These are phyloP conservation scores for Colletotrichum phormii DNA, from an alignment of 2,329 filamentous ascomycete genomes.

Conservation along the genomic window DNA sequence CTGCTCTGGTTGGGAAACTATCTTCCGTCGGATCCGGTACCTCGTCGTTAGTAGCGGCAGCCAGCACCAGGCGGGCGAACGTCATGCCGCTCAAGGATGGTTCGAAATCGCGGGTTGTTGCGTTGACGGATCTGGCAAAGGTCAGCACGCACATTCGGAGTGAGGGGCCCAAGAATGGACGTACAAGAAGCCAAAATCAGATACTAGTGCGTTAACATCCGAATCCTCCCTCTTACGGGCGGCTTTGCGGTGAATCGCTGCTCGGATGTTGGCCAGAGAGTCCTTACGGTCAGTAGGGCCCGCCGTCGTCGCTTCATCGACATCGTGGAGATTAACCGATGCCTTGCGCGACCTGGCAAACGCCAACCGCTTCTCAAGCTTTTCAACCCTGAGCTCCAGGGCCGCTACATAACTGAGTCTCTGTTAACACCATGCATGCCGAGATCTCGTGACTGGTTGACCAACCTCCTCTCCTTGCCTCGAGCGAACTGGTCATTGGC, in stretches of 20 bases:
- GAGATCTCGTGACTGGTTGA: conserved; percentile 1
- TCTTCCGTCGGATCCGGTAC: conserved; percentile 72
- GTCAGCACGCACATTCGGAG: not conserved
- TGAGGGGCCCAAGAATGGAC: conserved; percentile 43
- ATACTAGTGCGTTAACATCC: conserved; percentile 91
- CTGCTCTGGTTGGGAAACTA: conserved; percentile 77
- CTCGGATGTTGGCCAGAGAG: conserved; percentile 70
- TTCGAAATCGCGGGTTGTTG: conserved; percentile 93
- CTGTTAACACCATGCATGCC: conserved; percentile 35
- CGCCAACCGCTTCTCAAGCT: conserved; percentile 81
- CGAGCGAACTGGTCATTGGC: conserved; percentile 96
- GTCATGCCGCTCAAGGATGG: conserved; percentile 90
- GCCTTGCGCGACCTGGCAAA: conserved; percentile 78
- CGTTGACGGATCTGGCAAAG: conserved; percentile 82
- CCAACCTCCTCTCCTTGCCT: conserved; percentile 89
- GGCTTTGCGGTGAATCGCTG: conserved; percentile 73
- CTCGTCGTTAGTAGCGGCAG: conserved; percentile 81
- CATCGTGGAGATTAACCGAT: conserved; percentile 74
- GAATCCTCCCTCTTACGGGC: conserved; percentile 78
- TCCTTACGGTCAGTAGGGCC: conserved; percentile 63
- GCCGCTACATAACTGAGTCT: conserved; percentile 88
- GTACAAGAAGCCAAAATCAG: conserved; percentile 91
- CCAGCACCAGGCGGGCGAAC: conserved; percentile 88
- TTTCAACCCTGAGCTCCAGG: conserved; percentile 90
- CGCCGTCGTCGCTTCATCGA: conserved; percentile 52